These are phyloP conservation scores for Chenopodium berlandieri DNA, from an alignment of 148 eudicot species.

Conservation along the genomic window DNA sequence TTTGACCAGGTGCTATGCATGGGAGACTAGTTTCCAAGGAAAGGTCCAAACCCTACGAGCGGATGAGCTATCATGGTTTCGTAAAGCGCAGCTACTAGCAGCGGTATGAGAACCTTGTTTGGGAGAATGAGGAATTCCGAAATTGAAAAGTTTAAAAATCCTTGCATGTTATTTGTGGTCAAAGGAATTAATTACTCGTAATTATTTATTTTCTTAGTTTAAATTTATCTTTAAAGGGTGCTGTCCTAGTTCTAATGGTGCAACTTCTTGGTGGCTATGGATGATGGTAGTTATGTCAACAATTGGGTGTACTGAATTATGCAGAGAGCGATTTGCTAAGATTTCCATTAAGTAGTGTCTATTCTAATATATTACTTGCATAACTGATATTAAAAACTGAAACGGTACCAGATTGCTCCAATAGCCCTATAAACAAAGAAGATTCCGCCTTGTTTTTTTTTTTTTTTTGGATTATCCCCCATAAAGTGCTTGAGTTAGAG, in stretches of 20 bases:
- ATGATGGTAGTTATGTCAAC: not conserved
- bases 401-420: too few species aligned
- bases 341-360: too few species aligned
- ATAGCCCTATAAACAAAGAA: too few species aligned
- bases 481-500: not conserved
- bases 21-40: constrained; percentile 87
- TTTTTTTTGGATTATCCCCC: too few species aligned
- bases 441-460: too few species aligned
- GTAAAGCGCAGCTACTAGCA: constrained; percentile 74
- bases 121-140: not conserved
- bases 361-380: too few species aligned
- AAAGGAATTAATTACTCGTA: too few species aligned
- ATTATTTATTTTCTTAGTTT: too few species aligned
- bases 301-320: not conserved
- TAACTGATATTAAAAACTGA: too few species aligned
- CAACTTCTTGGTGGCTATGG: not conserved
- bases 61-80: constrained; percentile 91
- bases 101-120: constrained; percentile 55
- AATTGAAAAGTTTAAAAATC: too few species aligned
- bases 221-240: not conserved
- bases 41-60: constrained; percentile 74
- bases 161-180: too few species aligned
- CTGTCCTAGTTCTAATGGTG: not conserved
- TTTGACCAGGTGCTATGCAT: constrained; percentile 84
- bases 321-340: not conserved